A percentile compares a stretch with the other conserved stretches of the same genome.
Evolutionary conservation across 345 rosid genomes (phyloP).

Genomic region (Citrus inodora): DNA sequence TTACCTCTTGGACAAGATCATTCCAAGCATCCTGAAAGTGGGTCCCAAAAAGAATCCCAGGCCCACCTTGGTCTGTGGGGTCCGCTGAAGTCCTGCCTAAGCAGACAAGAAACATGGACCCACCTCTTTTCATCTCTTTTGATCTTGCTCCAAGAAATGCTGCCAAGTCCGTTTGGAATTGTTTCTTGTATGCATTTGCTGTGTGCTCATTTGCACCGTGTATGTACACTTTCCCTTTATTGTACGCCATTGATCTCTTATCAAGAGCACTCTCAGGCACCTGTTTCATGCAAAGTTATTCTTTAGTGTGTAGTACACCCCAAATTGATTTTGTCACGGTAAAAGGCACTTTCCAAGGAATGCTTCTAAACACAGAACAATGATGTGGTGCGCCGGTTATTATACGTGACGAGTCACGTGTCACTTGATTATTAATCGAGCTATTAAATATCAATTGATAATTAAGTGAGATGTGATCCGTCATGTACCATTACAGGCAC

Average conservation of each 20-base stretch:
- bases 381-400: no score
- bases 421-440: no score
- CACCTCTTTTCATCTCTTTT: conserved; percentile 72
- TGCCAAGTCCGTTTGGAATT: conserved; percentile 75
- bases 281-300: conserved; percentile 25
- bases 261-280: conserved; percentile 80
- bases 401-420: no score
- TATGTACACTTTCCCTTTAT: conserved; percentile 79
- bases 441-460: no score
- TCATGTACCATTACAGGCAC: no score
- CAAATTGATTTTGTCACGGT: no score
- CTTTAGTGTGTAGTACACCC: no score
- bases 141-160: conserved; percentile 67
- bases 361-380: no score
- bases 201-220: conserved; percentile 64
- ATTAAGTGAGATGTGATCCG: no score
- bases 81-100: conserved; percentile 82
- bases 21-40: conserved; percentile 99
- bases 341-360: no score
- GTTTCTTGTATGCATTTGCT: conserved; percentile 64
- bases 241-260: conserved; percentile 65
- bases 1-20: conserved; percentile 95
- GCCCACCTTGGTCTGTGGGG: conserved; percentile 94
- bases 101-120: conserved; percentile 93
- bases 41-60: conserved; percentile 92